Conservation (phyloP, 2,329 filamentous ascomycete genomes). For the Calonectria leucothoes region DNA sequence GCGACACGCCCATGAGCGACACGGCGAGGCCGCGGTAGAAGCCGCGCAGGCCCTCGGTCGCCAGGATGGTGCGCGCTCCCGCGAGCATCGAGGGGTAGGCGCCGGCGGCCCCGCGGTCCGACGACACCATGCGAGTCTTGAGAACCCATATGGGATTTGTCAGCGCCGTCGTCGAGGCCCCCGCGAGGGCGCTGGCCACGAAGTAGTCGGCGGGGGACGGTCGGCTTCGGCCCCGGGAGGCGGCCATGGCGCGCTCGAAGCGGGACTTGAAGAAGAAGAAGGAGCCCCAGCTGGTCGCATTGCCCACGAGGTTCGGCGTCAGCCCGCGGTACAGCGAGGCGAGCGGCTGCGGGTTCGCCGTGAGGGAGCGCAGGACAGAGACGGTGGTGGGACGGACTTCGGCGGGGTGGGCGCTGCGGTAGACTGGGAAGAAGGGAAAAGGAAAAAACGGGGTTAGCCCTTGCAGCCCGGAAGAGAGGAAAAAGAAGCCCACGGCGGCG, state of each 20-base stretch:
- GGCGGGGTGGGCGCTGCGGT: conserved; percentile 57
- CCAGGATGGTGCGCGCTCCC: conserved; percentile 75
- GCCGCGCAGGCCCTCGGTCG: conserved; percentile 78
- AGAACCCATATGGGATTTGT: conserved; percentile 99
- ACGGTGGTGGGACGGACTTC: conserved; percentile 59
- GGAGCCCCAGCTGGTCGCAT: conserved; percentile 88
- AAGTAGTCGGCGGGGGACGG: conserved; percentile 79
- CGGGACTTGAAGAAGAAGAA: conserved; percentile 86
- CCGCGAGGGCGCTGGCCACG: conserved; percentile 76
- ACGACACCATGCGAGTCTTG: conserved; percentile 96
- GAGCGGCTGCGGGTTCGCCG: conserved; percentile 65
- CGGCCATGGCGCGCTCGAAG: conserved; percentile 60
- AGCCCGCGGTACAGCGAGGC: conserved; percentile 88
- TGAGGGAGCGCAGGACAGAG: conserved; percentile 63
- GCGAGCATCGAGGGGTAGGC: conserved; percentile 84
- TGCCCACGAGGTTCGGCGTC: conserved; percentile 90
- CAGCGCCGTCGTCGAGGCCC: conserved; percentile 80
- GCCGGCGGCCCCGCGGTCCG: conserved; percentile 76
- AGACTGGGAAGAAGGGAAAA: conserved; percentile 52
- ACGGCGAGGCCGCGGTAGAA: conserved; percentile 91
- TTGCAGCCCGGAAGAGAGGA: neutral
- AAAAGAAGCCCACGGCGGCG: neutral
- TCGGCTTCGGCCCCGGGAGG: conserved; percentile 29
- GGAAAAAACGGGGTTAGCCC: conserved; percentile 11
- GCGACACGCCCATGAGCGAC: conserved; percentile 85